Percentiles rank a stretch among this genome's conserved stretches.
Evolutionary conservation across 768 basidiomycete genomes (phyloP).

Genomic region (Tremella fuciformis): DNA sequence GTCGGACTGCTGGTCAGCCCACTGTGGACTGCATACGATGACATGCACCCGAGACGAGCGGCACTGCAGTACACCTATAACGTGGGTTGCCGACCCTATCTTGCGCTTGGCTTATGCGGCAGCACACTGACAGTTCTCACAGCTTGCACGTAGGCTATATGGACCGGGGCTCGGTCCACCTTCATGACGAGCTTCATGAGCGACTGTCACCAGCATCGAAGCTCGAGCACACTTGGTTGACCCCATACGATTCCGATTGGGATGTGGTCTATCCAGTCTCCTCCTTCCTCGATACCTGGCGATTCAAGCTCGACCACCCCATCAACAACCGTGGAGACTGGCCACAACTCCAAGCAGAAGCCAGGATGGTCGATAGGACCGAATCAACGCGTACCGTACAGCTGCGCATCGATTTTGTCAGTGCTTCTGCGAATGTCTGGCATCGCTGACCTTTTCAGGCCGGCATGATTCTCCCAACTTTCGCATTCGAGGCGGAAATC

Average conservation of each 20-base stretch:
- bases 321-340: constrained; percentile 49
- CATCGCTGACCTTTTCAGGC: constrained; percentile 20
- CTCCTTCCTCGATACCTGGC: constrained; percentile 81
- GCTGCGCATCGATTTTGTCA: constrained; percentile 7
- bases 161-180: constrained; percentile 73
- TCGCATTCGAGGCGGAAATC: constrained; percentile 89
- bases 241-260: constrained; percentile 82
- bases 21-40: constrained; percentile 63
- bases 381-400: neutral
- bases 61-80: constrained; percentile 83
- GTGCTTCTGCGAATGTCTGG: neutral
- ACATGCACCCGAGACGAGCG: constrained; percentile 79
- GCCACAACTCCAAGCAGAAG: constrained; percentile 52
- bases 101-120: constrained; percentile 2
- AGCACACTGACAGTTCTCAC: constrained; percentile 71
- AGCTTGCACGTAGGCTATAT: constrained; percentile 77
- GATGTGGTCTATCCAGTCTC: constrained; percentile 57
- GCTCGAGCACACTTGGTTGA: constrained; percentile 60
- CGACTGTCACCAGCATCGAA: constrained; percentile 56
- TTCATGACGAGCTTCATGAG: constrained; percentile 64
- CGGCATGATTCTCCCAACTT: constrained; percentile 56
- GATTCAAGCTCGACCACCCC: constrained; percentile 56
- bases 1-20: constrained; percentile 62
- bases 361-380: neutral
- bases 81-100: constrained; percentile 56